A percentile compares a stretch with the other conserved stretches of the same genome.
phyloP scores from a whole-genome alignment of 1,139 yeast genomes.

The Taiozyma onychis region DNA sequence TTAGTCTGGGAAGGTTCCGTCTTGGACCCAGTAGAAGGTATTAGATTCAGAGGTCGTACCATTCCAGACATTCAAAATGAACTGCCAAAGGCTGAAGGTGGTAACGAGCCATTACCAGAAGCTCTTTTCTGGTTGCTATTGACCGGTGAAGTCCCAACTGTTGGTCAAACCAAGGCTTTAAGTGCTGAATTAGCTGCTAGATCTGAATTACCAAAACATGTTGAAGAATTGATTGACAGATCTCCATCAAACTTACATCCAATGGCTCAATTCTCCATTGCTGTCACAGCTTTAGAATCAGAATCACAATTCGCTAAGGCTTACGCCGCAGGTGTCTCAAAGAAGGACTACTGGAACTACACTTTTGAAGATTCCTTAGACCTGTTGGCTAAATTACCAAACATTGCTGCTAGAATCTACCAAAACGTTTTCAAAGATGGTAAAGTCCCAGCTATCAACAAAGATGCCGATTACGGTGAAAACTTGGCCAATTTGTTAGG shows the following conservation, averaged over 20 bases:
- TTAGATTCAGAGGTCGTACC: constrained; percentile 96
- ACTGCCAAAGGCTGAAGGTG: constrained; percentile 85
- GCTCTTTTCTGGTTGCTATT: constrained; percentile 88
- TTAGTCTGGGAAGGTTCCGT: constrained; percentile 99
- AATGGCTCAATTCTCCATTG: constrained; percentile 95
- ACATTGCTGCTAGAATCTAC: constrained; percentile 90
- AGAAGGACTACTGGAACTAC: constrained; percentile 88
- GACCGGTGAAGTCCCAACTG: constrained; percentile 86
- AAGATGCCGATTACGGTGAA: constrained; percentile 83
- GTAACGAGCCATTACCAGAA: constrained; percentile 82
- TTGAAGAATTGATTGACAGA: constrained; percentile 73
- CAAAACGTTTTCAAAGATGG: constrained; percentile 88
- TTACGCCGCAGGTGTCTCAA: constrained; percentile 82
- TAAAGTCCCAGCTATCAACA: constrained; percentile 61
- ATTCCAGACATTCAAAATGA: constrained; percentile 92
- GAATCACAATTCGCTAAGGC: constrained; percentile 90
- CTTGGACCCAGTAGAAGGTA: constrained; percentile 96
- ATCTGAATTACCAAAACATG: constrained; percentile 81
- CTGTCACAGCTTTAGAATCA: constrained; percentile 85
- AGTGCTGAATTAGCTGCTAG: constrained; percentile 83
- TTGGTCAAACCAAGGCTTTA: constrained; percentile 66
- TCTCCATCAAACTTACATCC: constrained; percentile 90
- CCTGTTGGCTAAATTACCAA: constrained; percentile 87
- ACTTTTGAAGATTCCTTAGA: constrained; percentile 87
- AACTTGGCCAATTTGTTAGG: constrained; percentile 85